Conservation (phyloP, 345 rosid species). For the Durio zibethinus region DNA sequence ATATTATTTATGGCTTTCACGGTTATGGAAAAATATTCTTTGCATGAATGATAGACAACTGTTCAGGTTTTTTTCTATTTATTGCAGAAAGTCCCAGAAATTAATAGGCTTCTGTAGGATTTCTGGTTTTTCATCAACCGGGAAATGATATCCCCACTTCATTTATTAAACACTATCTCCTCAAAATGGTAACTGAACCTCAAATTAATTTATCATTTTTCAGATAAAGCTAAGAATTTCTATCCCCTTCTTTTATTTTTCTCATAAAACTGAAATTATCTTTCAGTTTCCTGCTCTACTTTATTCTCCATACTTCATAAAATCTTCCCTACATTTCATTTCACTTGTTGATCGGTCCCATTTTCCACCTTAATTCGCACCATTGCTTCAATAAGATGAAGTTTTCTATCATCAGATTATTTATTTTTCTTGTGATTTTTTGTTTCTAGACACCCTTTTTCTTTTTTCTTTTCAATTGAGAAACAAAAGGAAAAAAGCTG, state of each 20-base stretch:
- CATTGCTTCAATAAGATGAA: not conserved
- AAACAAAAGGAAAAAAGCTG: too few species aligned
- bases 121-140: constrained; percentile 34
- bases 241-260: not conserved
- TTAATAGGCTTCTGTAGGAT: not conserved
- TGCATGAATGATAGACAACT: constrained; percentile 7
- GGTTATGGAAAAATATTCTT: constrained; percentile 26
- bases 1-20: constrained; percentile 21
- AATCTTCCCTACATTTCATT: not conserved
- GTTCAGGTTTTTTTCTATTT: constrained; percentile 24
- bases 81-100: constrained; percentile 23
- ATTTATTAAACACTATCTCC: constrained; percentile 13
- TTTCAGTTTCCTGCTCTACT: not conserved
- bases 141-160: constrained; percentile 28
- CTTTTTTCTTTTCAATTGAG: not conserved
- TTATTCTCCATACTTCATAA: not conserved
- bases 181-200: constrained; percentile 12
- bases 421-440: not conserved
- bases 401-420: not conserved
- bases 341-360: not conserved
- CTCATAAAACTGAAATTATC: not conserved
- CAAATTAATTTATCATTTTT: constrained; percentile 1
- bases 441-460: not conserved
- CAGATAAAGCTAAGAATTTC: not conserved
- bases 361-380: not conserved